Evolutionary conservation across 169 alveolate species (phyloP).

Genomic region (Plasmodium ovale): DNA sequence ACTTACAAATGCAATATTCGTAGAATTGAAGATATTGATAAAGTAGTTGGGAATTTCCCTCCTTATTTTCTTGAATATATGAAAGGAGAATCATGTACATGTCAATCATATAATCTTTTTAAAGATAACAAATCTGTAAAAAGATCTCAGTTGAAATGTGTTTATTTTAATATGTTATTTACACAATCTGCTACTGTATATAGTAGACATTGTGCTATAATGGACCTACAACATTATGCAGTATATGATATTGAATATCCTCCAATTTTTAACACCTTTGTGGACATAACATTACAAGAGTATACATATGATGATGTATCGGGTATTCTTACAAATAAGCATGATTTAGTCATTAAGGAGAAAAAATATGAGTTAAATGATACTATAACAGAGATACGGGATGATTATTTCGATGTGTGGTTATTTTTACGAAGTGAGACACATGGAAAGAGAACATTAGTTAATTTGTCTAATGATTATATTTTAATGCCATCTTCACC

Average conservation of each 20-base stretch:
- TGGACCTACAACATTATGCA: slow-evolving; percentile 31
- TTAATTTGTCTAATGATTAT: slow-evolving; percentile 69
- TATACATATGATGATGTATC: slow-evolving; percentile 65
- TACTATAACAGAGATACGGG: slow-evolving; percentile 59
- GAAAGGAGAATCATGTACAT: slow-evolving; percentile 60
- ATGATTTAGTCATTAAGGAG: slow-evolving; percentile 70
- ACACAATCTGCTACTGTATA: slow-evolving; percentile 50
- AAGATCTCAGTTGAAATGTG: slow-evolving; percentile 55
- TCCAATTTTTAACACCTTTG: slow-evolving; percentile 66
- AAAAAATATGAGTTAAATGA: slow-evolving; percentile 70
- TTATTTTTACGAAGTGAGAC: slow-evolving; percentile 47
- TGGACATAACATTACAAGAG: slow-evolving; percentile 64
- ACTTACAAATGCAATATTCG: slow-evolving; percentile 27
- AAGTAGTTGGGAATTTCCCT: slow-evolving; percentile 28
- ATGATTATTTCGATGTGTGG: slow-evolving; percentile 73
- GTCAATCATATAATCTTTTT: slow-evolving; percentile 49
- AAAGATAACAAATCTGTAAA: slow-evolving; percentile 47
- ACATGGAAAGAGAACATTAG: slow-evolving; percentile 61
- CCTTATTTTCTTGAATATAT: slow-evolving; percentile 61
- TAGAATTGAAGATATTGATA: slow-evolving; percentile 51
- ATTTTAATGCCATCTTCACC: slow-evolving; percentile 73
- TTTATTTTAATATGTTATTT: slow-evolving; percentile 55
- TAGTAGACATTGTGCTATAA: slow-evolving; percentile 49
- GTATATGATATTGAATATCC: slow-evolving; percentile 73
- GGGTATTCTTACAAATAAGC: slow-evolving; percentile 26